These are phyloP conservation scores for Cucumis cinereus DNA, from an alignment of 306 rosid species.

Conservation along the genomic window DNA sequence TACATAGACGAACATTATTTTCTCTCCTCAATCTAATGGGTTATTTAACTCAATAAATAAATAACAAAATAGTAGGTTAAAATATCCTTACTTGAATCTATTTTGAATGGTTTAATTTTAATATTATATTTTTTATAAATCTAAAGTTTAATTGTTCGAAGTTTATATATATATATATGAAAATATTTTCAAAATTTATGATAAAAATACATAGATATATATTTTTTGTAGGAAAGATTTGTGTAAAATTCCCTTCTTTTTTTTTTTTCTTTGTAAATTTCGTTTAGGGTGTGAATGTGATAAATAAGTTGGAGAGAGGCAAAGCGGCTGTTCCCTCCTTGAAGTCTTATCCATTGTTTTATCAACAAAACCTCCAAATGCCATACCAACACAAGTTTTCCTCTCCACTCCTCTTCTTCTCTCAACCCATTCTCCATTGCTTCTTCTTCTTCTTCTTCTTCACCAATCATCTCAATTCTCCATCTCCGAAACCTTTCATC, in stretches of 20 bases:
- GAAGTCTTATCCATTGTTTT: slow-evolving; percentile 14
- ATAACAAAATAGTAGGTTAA: too few relatives aligned
- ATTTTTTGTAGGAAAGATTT: neutral
- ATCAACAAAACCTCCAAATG: slow-evolving; percentile 6
- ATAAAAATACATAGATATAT: too few relatives aligned
- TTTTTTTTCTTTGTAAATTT: neutral
- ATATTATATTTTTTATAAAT: too few relatives aligned
- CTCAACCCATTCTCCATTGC: neutral
- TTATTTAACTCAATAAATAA: too few relatives aligned
- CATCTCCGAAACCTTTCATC: neutral
- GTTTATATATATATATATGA: too few relatives aligned
- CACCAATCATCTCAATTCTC: neutral
- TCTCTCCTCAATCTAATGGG: too few relatives aligned
- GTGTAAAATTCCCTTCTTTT: neutral
- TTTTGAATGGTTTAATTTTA: too few relatives aligned
- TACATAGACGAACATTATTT: too few relatives aligned
- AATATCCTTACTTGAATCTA: too few relatives aligned
- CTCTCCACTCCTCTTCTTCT: neutral
- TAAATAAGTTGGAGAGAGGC: neutral
- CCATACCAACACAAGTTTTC: slow-evolving; percentile 15
- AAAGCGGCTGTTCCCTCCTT: neutral
- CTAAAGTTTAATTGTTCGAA: too few relatives aligned
- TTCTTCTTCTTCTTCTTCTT: neutral
- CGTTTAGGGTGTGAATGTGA: neutral
- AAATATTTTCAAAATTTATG: too few relatives aligned